A percentile compares a stretch with the other conserved stretches of the same genome.
Evolutionary conservation across 257 asterid genomes (phyloP).

Genomic region (Salvia hispanica): DNA sequence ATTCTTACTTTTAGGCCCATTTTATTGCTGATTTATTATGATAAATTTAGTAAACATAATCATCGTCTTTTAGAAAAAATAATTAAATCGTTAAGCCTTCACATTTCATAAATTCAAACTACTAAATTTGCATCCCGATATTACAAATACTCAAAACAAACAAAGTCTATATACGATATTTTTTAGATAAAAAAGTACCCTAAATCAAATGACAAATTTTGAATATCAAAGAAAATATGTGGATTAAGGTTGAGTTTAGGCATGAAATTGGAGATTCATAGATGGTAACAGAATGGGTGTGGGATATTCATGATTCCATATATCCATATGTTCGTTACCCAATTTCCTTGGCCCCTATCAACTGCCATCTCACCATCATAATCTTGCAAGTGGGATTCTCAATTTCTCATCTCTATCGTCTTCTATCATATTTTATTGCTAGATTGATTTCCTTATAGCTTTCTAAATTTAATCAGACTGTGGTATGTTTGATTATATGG

Average conservation of each 20-base stretch:
- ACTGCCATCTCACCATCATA: conserved; percentile 12
- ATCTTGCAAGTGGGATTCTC: conserved; percentile 12
- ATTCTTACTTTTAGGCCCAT: too few relatives aligned
- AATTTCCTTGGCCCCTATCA: conserved; percentile 28
- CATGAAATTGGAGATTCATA: not conserved
- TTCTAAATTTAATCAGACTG: not conserved
- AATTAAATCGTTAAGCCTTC: too few relatives aligned
- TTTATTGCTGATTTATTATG: too few relatives aligned
- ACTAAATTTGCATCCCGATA: too few relatives aligned
- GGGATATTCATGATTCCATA: conserved; percentile 31
- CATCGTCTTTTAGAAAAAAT: too few relatives aligned
- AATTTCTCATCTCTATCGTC: not conserved
- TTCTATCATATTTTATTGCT: too few relatives aligned
- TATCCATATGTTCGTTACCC: conserved; percentile 32
- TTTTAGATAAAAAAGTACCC: not conserved
- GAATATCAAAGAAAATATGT: not conserved
- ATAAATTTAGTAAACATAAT: too few relatives aligned
- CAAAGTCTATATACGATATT: too few relatives aligned
- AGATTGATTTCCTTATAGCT: too few relatives aligned
- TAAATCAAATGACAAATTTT: not conserved
- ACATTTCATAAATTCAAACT: too few relatives aligned
- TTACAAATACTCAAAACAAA: too few relatives aligned
- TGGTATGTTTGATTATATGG: not conserved
- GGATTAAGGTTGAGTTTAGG: not conserved
- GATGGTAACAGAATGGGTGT: conserved; percentile 5